phyloP scores from a whole-genome alignment of 768 basidiomycete species.

The Boletus huronensis region DNA sequence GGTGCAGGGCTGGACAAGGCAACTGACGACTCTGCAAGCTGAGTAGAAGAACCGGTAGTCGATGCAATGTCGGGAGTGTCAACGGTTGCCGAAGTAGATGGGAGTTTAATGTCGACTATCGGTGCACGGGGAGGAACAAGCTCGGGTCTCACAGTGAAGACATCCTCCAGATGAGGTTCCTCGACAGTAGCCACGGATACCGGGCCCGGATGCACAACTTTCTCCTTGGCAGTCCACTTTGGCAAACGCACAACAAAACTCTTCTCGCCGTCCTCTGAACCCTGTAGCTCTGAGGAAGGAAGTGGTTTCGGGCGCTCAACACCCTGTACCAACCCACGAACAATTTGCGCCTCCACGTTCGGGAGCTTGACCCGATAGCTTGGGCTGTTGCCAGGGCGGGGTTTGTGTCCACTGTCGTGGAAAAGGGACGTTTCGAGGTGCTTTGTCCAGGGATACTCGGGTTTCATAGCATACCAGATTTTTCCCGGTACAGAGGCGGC shows the following conservation, averaged over 20 bases:
- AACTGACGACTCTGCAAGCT: constrained; percentile 5
- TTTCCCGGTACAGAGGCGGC: constrained; percentile 36
- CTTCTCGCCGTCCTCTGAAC: constrained; percentile 44
- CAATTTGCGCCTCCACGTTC: constrained; percentile 40
- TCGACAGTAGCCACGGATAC: constrained; percentile 26
- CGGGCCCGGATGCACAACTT: constrained; percentile 11
- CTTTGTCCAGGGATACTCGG: constrained; percentile 81
- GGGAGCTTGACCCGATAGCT: constrained; percentile 64
- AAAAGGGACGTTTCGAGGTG: constrained; percentile 75
- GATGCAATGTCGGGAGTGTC: neutral
- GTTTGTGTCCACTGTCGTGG: constrained; percentile 55
- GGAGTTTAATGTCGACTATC: constrained; percentile 25
- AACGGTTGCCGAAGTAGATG: constrained; percentile 26
- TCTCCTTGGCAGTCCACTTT: constrained; percentile 37
- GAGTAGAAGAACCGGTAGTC: constrained; percentile 10
- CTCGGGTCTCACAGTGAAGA: constrained; percentile 55
- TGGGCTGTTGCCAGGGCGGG: constrained; percentile 53
- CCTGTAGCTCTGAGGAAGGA: constrained; percentile 19
- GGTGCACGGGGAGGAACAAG: constrained; percentile 33
- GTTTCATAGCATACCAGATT: constrained; percentile 71
- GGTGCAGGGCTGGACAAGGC: constrained; percentile 9
- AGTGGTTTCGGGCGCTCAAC: constrained; percentile 11
- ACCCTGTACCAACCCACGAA: constrained; percentile 36
- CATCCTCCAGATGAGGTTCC: constrained; percentile 48
- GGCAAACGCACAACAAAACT: constrained; percentile 56